phyloP scores from a whole-genome alignment of 331 rosid species.

The Telfairia occidentalis region DNA sequence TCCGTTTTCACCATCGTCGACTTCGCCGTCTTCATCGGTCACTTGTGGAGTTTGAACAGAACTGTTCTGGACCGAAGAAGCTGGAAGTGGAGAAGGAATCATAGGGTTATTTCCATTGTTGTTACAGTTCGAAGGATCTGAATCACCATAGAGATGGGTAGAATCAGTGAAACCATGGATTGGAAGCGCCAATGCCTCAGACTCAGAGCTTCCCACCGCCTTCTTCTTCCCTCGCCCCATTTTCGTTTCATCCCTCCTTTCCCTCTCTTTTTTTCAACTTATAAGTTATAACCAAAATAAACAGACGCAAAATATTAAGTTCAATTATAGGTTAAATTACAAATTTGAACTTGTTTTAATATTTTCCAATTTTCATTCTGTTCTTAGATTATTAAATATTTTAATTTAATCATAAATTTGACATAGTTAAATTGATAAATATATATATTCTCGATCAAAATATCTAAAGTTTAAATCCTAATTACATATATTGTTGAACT shows the following conservation, averaged over 20 bases:
- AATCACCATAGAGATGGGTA: constrained; percentile 3
- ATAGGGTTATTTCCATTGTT: not conserved
- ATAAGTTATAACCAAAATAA: not conserved
- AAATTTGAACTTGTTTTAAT: too few relatives aligned
- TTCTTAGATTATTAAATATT: too few relatives aligned
- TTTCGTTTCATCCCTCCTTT: not conserved
- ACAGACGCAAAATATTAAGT: too few relatives aligned
- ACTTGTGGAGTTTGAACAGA: not conserved
- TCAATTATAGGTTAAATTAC: too few relatives aligned
- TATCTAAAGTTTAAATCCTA: too few relatives aligned
- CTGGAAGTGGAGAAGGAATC: not conserved
- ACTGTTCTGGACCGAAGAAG: not conserved
- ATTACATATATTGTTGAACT: too few relatives aligned
- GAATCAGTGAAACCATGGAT: constrained; percentile 3
- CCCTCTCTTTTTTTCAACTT: constrained; percentile 8
- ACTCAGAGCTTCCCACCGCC: constrained; percentile 28
- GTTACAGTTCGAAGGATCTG: not conserved
- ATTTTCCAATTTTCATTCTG: too few relatives aligned
- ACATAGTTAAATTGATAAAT: too few relatives aligned
- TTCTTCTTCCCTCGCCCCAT: constrained; percentile 38
- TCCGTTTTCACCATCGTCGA: not conserved
- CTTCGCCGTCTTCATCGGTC: constrained; percentile 19
- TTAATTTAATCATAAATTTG: too few relatives aligned
- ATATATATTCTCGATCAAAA: too few relatives aligned
- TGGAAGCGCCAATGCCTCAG: constrained; percentile 9